A percentile compares a stretch with the other conserved stretches of the same genome.
Conservation (phyloP, 306 rosid genomes). For the Ziziphus jujuba region DNA sequence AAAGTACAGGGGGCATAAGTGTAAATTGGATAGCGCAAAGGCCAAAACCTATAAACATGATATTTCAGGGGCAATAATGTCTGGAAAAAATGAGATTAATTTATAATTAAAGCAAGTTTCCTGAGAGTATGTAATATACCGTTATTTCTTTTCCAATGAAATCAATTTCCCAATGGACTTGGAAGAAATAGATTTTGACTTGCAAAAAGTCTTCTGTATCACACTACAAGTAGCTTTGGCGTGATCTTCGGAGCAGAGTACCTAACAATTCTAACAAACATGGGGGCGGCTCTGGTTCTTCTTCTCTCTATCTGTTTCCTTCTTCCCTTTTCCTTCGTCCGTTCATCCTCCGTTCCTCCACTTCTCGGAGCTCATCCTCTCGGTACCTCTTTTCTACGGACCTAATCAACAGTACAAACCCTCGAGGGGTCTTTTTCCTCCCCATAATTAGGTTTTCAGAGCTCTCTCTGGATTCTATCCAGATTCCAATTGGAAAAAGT, state of each 20-base stretch:
- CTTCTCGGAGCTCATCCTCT: conserved; percentile 77
- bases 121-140: too few species aligned
- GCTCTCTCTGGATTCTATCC: conserved; percentile 19
- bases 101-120: too few species aligned
- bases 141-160: too few species aligned
- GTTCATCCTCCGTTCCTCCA: conserved; percentile 31
- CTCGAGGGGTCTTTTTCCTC: conserved; percentile 15
- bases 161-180: too few species aligned
- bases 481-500: background rate
- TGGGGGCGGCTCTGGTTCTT: conserved; percentile 24
- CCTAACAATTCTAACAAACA: background rate
- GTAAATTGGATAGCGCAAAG: too few species aligned
- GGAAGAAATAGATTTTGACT: too few species aligned
- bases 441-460: conserved; percentile 1
- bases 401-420: background rate
- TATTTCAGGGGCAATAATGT: too few species aligned
- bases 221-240: too few species aligned
- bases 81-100: too few species aligned
- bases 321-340: conserved; percentile 30
- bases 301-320: conserved; percentile 40
- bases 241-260: too few species aligned
- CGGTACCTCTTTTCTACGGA: conserved; percentile 32
- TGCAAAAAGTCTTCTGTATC: background rate
- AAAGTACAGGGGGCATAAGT: too few species aligned
- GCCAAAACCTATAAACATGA: too few species aligned